Evolutionary conservation across 106 monocot genomes (phyloP), one percentile per base, ranked within the genome.

Genomic region (Agapanthus africanus): DNA sequence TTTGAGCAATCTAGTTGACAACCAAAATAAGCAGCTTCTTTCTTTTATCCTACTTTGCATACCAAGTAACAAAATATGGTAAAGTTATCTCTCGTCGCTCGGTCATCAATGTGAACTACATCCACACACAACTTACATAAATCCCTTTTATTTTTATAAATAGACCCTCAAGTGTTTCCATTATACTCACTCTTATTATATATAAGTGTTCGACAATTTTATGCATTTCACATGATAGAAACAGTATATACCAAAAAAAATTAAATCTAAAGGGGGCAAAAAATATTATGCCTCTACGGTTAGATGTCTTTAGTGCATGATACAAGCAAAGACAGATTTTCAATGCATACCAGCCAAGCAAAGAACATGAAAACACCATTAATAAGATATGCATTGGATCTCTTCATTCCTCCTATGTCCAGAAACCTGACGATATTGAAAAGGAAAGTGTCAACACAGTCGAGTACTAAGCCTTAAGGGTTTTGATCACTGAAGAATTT

Each of bases 351-450:
- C 83, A 97, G 74, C 91, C 95, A 97, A 25, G 86, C 76, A 59
- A 97, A 69, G 64, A 97, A 84, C 84, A 89, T 81, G 22, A 72
- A 59, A 71, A 91, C 71, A 37, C 95, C 95, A 82, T 97, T 92
- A 37, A 87, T 61, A 51, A 97, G 74, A 77, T 97, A 97, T 19
- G 76, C 73, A 34, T 27, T 88, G 73, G 91, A 89, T 65, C 77
- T 91, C 76, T 92, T 97, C 91, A 91, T 76, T 69, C 91, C 89
- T 37, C 84, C 79, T 54, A 80, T 82, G 57, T 91, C 88, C 75
- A 97, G 95, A 77, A 86, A 97, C 86, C 95, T 95, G 9, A n/a
- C 1, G 26, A 56, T 26, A 25, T 22, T 22, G 22, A 25, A 54
- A 56, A 56, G 46, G 19, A 47, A 47, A 47, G 3, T 47, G 46